Evolutionary conservation across 768 basidiomycete genomes (phyloP).

Genomic region (Boletus subcaerulescens): DNA sequence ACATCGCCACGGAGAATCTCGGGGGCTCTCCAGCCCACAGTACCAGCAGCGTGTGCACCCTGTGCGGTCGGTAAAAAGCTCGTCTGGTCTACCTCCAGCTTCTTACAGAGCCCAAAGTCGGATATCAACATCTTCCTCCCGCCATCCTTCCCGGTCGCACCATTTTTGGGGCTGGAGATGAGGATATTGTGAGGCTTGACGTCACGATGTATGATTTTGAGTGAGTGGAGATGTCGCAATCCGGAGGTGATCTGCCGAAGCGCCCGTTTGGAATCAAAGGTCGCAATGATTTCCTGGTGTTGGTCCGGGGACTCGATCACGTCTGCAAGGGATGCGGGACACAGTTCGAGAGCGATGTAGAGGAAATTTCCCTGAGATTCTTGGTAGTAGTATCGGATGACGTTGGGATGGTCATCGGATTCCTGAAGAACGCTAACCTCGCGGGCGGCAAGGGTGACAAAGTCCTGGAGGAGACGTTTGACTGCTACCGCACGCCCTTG

Average conservation of each 20-base stretch:
- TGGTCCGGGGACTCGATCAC: slow-evolving; percentile 77
- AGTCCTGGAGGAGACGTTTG: slow-evolving; percentile 92
- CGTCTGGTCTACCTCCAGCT: slow-evolving; percentile 92
- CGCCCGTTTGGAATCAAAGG: slow-evolving; percentile 86
- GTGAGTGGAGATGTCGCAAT: slow-evolving; percentile 83
- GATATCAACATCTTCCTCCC: slow-evolving; percentile 86
- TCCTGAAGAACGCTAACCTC: slow-evolving; percentile 95
- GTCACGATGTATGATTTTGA: slow-evolving; percentile 97
- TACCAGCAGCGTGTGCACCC: slow-evolving; percentile 86
- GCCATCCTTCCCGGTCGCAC: slow-evolving; percentile 37
- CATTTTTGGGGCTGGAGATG: slow-evolving; percentile 66
- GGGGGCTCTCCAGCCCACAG: slow-evolving; percentile 96
- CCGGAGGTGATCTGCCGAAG: slow-evolving; percentile 85
- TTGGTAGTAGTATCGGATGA: slow-evolving; percentile 98
- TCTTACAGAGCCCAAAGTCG: slow-evolving; percentile 96
- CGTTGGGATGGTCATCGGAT: slow-evolving; percentile 97
- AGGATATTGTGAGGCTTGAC: slow-evolving; percentile 99
- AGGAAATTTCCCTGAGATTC: slow-evolving; percentile 91
- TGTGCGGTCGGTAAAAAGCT: slow-evolving; percentile 92
- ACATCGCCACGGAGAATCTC: slow-evolving; percentile 95
- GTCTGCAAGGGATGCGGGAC: slow-evolving; percentile 87
- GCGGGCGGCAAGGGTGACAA: slow-evolving; percentile 89
- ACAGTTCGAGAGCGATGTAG: slow-evolving; percentile 95
- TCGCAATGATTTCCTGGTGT: slow-evolving; percentile 71
- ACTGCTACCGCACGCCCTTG: slow-evolving; percentile 98